Base-by-base conservation (phyloP, 2,329 filamentous ascomycete genomes). In the Aspergillus fijiensis region DNA sequence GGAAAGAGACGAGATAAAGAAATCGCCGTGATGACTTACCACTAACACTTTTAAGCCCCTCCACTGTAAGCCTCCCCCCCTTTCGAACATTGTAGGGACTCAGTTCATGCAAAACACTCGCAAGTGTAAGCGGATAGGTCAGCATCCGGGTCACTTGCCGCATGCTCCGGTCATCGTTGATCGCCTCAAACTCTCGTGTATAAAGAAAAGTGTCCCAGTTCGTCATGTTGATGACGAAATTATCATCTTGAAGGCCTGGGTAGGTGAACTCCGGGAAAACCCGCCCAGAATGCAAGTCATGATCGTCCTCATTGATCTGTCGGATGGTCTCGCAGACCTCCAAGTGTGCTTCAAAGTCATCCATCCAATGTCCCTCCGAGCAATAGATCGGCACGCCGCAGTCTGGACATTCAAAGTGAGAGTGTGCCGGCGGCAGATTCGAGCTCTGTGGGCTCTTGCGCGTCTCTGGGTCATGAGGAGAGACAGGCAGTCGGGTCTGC, bases 151-250 rank as follows among this genome's bases (percentile, higher is more conserved):
- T 99, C 27, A 92, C 93, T 77, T 99, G 96, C 61, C 95, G 85
- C 87, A 99, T 90, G 70, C 88, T 89, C 60, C 94, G 86, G 73
- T 96, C 93, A 63, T 92, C 87, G 74, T 99, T 92, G 72, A 99
- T 88, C 5, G 96, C 96, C 66, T 89, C 85, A 70, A 95, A 98
- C 69, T 96, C 89, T 70, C 95, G 85, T 3, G 92, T 96, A 74
- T 96, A 99, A 72, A 99, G 81, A 69, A 96, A 91, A 0, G 95
- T 98, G 76, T 99, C 95, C 95, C 95, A 99, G 76, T 96, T 99
- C 49, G 90, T 96, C 90, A 99, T 93, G 77, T 99, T 99, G 66
- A 97, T 87, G 66, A 95, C 84, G 35, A 92, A 91, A 74, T 97
- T 94, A 65, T 97, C 93, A 74, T 97, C 87, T 79, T 97, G 93